Evolutionary conservation across 805 yeast genomes (phyloP), one percentile per base, ranked within the genome.

Genomic region (Cyberlindnera lachancei): DNA sequence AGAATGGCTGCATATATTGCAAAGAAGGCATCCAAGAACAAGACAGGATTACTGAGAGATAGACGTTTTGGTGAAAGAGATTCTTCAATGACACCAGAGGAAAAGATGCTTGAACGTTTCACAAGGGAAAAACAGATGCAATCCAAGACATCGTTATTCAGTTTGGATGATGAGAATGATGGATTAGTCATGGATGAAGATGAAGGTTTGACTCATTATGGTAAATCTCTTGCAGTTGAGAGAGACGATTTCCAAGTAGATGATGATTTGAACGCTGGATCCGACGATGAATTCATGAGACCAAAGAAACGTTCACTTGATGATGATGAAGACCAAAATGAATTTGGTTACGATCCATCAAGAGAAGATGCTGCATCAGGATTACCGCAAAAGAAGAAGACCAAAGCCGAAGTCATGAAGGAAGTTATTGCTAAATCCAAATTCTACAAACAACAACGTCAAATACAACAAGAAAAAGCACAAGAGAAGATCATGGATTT

Each of bases 101-200:
- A 92, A 45, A 85, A 82, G 56, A 87, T 87, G 95, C 71, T 92
- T 59, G 95, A 82, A 52, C 77, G 98, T 63, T 92, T 86, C 63
- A 84, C 96, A 4, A 75, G 79, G 35, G 97, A 90, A 62, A 70
- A 83, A 53, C 94, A 86, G 55, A 49, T 68, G 13, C 70, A 70
- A 37, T 62, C 70, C 15, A 77, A 69, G 44, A 62, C 67, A 25
- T 72, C 76, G 19, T 50, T 83, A 40, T 90, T 75, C 48, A 80
- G 83, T 50, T 71, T 88, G 31, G 90, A 84, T 18, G 54, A 52
- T 30, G 53, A 44, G n/a, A 59, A 49, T 29, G 75, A 63, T 18
- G 63, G 56, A 29, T 75, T 63, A 18, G 63, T 56, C 29, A 18
- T 17, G 25, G 59, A 48, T 8, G 49, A 42, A 35, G 31, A 25